These are phyloP conservation scores for Jackrogersella minutella DNA, from an alignment of 495 filamentous ascomycete species.

Conservation along the genomic window DNA sequence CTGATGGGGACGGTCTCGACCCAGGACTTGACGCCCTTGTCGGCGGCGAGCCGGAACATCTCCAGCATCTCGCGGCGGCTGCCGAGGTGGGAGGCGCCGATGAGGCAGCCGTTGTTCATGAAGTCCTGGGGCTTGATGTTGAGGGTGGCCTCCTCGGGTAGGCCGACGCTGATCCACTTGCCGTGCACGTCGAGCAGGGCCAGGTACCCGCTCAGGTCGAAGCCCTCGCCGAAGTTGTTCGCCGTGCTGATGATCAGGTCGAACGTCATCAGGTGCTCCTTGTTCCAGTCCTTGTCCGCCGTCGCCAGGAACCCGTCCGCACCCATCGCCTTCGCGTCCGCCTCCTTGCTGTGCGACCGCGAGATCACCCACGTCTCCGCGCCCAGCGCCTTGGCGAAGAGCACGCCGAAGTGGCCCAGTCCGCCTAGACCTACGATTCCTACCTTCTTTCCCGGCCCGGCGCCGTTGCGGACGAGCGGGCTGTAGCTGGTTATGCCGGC, in stretches of 20 bases:
- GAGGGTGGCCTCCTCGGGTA: slow-evolving; percentile 82
- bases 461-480: slow-evolving; percentile 77
- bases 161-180: slow-evolving; percentile 80
- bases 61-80: slow-evolving; percentile 79
- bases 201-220: slow-evolving; percentile 73
- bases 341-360: slow-evolving; percentile 71
- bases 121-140: slow-evolving; percentile 80
- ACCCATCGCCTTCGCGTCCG: slow-evolving; percentile 71
- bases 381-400: slow-evolving; percentile 76
- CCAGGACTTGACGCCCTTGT: slow-evolving; percentile 83
- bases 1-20: slow-evolving; percentile 79
- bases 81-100: slow-evolving; percentile 84
- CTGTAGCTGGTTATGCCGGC: slow-evolving; percentile 84
- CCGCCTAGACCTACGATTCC: slow-evolving; percentile 77
- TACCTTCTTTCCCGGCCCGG: slow-evolving; percentile 80
- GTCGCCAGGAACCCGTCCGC: slow-evolving; percentile 79
- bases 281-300: slow-evolving; percentile 70
- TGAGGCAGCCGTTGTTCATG: slow-evolving; percentile 76
- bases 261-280: slow-evolving; percentile 61
- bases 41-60: slow-evolving; percentile 83
- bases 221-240: slow-evolving; percentile 57
- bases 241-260: slow-evolving; percentile 70
- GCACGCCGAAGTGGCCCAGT: slow-evolving; percentile 74
- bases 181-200: slow-evolving; percentile 84
- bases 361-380: slow-evolving; percentile 77